These are phyloP conservation scores for Nannochloropsis gaditana DNA, from an alignment of 108 stramenopile species.

Conservation along the genomic window DNA sequence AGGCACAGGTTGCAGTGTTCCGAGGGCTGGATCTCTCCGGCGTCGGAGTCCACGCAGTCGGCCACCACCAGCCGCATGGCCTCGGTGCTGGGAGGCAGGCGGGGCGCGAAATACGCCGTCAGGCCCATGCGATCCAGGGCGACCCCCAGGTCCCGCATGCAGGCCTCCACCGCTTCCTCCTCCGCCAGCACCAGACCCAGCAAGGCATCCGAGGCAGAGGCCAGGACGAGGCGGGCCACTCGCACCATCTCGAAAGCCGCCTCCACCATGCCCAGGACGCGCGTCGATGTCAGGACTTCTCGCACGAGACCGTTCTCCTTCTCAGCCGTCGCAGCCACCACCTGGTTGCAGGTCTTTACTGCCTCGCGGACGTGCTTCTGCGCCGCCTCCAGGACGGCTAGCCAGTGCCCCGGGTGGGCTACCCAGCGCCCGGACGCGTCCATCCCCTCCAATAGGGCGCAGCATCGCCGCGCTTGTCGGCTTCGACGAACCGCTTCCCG, in stretches of 20 bases:
- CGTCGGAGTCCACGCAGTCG: neutral
- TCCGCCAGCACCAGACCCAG: neutral
- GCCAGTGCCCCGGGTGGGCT: neutral
- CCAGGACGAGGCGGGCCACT: conserved; percentile 1
- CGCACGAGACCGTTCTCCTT: neutral
- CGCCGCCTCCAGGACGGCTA: neutral
- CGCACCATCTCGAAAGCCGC: neutral
- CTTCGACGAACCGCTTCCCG: neutral
- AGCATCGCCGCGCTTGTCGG: neutral
- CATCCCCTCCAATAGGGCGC: conserved; percentile 19
- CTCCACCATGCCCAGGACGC: neutral
- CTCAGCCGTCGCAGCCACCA: neutral
- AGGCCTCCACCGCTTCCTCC: neutral
- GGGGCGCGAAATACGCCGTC: neutral
- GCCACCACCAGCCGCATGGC: neutral
- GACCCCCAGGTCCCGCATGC: neutral
- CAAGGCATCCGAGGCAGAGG: neutral
- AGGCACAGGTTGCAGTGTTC: neutral
- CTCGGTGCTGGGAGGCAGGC: conserved; percentile 1
- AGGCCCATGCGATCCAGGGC: neutral
- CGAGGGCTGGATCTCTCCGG: neutral
- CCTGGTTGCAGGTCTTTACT: neutral
- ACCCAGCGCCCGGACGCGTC: neutral
- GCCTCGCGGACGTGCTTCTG: neutral
- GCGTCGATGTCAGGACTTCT: neutral